phyloP scores from a whole-genome alignment of 2,329 filamentous ascomycete species.

The Cytospora piceae region DNA sequence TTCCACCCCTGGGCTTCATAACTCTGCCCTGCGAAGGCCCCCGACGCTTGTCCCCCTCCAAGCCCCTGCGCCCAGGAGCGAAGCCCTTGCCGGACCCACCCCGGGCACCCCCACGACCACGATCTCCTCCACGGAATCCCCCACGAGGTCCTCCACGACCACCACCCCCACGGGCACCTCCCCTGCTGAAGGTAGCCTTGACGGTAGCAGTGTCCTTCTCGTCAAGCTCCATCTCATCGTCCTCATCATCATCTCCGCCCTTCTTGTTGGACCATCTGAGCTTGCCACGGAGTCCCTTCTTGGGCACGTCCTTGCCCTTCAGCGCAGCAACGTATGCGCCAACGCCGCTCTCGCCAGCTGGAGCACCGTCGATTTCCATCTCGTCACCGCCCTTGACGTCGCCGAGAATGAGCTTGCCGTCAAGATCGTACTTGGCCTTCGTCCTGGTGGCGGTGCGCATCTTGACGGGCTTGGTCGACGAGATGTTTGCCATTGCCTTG shows the following conservation, averaged over 20 bases:
- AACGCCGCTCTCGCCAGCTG: slow-evolving; percentile 57
- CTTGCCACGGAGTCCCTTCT: slow-evolving; percentile 67
- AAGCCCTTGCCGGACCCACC: slow-evolving; percentile 35
- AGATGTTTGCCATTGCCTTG: slow-evolving; percentile 88
- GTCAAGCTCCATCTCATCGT: slow-evolving; percentile 57
- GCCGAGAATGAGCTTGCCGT: slow-evolving; percentile 81
- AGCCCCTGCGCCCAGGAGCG: slow-evolving; percentile 37
- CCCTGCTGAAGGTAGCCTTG: slow-evolving; percentile 47
- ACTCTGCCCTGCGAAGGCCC: slow-evolving; percentile 36
- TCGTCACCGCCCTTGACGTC: slow-evolving; percentile 44
- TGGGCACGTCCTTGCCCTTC: slow-evolving; percentile 67
- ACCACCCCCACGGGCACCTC: slow-evolving; percentile 33
- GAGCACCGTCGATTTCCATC: slow-evolving; percentile 61
- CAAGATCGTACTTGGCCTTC: slow-evolving; percentile 72
- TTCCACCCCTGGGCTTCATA: slow-evolving; percentile 35
- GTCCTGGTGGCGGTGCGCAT: slow-evolving; percentile 61
- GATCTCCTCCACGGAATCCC: slow-evolving; percentile 34
- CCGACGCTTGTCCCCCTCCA: slow-evolving; percentile 40
- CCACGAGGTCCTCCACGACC: slow-evolving; percentile 34
- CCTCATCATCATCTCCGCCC: slow-evolving; percentile 49
- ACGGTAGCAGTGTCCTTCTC: slow-evolving; percentile 56
- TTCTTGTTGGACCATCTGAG: slow-evolving; percentile 73
- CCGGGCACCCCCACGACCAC: slow-evolving; percentile 38
- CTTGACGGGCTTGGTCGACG: slow-evolving; percentile 80
- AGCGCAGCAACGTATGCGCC: slow-evolving; percentile 72